Evolutionary conservation across 2,329 filamentous ascomycete species (phyloP), one percentile per base, ranked within the genome.

Genomic region (Alternaria triticina): DNA sequence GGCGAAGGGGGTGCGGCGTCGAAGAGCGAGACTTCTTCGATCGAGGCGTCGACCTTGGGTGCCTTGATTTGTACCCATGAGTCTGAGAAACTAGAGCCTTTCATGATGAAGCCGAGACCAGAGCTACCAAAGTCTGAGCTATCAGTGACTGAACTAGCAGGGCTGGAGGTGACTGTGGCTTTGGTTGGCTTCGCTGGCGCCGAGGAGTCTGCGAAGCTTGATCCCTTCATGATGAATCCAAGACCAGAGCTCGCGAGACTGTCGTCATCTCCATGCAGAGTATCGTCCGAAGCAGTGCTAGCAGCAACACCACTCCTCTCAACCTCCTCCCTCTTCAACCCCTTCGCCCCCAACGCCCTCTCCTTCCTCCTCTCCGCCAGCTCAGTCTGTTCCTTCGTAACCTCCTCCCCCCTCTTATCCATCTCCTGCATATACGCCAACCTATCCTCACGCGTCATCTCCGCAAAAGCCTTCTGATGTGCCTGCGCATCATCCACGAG

Each of bases 401-500:
- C 83, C 52, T 85, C 82, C 54, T 80, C 71, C 83, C 87, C 80
- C 82, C 89, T 78, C 84, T 86, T 76, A 68, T 86, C 81, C 74
- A 90, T 77, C 40, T 83, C 81, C 61, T 80, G 78, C 60, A 92
- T 78, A 76, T 94, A 96, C 47, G 85, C 84, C 66, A 84, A 82
- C 66, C 88, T 87, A 61, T 90, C 85, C 59, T 85, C 82, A 12
- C 86, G 83, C 66, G 86, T 83, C 67, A 90, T 82, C 28, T 85
- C 83, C 56, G 86, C 82, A 69, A 97, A 86, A 50, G 86, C 87
- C 43, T 86, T 77, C 40, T 87, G 85, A 79, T 98, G 96, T 69
- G 87, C 88, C 57, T 86, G 84, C 56, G 85, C 84, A 80, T 97
- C 94, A 78, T 97, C 93, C 71, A 95, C 89, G 70, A 97, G 86